phyloP scores from a whole-genome alignment of 2,329 filamentous ascomycete genomes.

The Dothiorella sarmentorum region DNA sequence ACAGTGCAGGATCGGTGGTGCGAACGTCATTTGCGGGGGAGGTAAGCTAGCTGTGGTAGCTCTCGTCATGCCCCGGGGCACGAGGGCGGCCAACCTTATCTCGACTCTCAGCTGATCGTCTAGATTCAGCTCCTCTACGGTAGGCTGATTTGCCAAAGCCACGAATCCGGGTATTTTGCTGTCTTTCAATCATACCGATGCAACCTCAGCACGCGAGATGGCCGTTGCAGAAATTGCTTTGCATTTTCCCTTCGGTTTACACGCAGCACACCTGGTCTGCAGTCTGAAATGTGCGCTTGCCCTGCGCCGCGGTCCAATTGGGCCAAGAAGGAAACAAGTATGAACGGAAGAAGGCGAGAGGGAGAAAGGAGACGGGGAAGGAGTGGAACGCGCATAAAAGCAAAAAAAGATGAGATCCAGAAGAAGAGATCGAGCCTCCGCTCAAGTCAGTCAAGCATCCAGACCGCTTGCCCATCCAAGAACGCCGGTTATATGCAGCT shows the following conservation, averaged over 20 bases:
- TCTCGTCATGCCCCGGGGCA: neutral
- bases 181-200: too few relatives aligned
- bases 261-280: neutral
- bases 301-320: neutral
- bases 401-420: slow-evolving; percentile 6
- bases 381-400: neutral
- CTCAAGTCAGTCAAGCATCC: slow-evolving; percentile 9
- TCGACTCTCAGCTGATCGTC: slow-evolving; percentile 13
- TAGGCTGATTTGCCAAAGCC: too few relatives aligned
- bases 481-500: slow-evolving; percentile 17
- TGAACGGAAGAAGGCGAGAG: neutral
- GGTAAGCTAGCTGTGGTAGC: neutral
- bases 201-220: neutral
- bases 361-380: neutral
- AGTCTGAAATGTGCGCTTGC: neutral
- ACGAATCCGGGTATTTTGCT: too few relatives aligned
- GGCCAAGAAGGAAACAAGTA: neutral
- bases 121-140: neutral
- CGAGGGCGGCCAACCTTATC: slow-evolving; percentile 7
- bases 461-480: neutral
- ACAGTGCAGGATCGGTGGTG: neutral
- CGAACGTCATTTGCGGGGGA: slow-evolving; percentile 4
- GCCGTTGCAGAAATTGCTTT: neutral
- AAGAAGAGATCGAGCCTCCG: slow-evolving; percentile 8
- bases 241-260: slow-evolving; percentile 1